Evolutionary conservation across 129 eudicot genomes (phyloP).

Genomic region (Solidago caesia): DNA sequence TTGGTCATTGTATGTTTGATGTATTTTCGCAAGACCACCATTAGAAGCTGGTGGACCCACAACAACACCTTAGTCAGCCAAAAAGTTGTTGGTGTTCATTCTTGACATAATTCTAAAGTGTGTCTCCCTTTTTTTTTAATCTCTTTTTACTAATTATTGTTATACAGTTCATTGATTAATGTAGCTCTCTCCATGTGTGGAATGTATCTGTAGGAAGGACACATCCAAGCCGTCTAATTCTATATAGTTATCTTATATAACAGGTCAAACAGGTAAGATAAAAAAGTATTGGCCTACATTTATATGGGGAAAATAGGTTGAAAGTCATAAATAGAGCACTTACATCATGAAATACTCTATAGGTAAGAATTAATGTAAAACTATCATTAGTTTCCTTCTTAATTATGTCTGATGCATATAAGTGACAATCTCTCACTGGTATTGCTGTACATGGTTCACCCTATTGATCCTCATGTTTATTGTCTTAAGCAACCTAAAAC

Average conservation of each 20-base stretch:
- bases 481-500: background rate
- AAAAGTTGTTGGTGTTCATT: slow-evolving; percentile 81
- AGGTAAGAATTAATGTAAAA: background rate
- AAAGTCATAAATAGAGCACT: too few relatives aligned
- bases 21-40: slow-evolving; percentile 67
- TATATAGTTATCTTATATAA: too few relatives aligned
- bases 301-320: too few relatives aligned
- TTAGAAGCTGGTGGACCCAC: slow-evolving; percentile 82
- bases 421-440: background rate
- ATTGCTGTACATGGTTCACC: background rate
- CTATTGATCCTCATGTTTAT: background rate
- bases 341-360: background rate
- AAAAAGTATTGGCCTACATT: too few relatives aligned
- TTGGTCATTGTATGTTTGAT: slow-evolving; percentile 24
- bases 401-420: background rate
- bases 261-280: too few relatives aligned
- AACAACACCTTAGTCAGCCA: slow-evolving; percentile 90
- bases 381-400: slow-evolving; percentile 4
- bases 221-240: too few relatives aligned
- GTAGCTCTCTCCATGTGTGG: too few relatives aligned
- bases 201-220: too few relatives aligned
- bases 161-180: too few relatives aligned
- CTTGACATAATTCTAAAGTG: slow-evolving; percentile 85
- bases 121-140: too few relatives aligned
- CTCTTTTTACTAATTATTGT: too few relatives aligned